A percentile compares a stretch with the other conserved stretches of the same genome.
These are phyloP conservation scores for Stephania japonica DNA, from an alignment of 164 flowering plant genomes.

Conservation along the genomic window DNA sequence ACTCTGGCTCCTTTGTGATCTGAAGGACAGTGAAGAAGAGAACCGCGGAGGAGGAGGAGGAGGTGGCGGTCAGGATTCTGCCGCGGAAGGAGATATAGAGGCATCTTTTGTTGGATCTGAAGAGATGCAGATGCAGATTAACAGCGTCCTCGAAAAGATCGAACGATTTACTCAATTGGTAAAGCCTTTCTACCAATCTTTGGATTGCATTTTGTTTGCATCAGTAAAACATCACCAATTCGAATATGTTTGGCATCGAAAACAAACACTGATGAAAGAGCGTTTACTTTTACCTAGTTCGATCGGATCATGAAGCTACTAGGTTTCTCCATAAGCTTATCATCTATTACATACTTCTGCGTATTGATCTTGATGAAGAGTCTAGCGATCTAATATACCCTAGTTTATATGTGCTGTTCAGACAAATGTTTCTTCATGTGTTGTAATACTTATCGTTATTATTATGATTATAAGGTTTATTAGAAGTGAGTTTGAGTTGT, in stretches of 20 bases:
- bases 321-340: background rate
- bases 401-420: background rate
- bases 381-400: background rate
- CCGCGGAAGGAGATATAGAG: constrained; percentile 36
- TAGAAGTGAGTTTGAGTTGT: background rate
- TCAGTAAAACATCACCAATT: background rate
- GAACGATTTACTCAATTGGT: constrained; percentile 69
- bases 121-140: constrained; percentile 55
- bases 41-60: constrained; percentile 15
- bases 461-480: no score
- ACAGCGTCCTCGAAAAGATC: constrained; percentile 57
- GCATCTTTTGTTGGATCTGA: constrained; percentile 45
- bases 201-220: no score
- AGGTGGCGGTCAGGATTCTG: constrained; percentile 15
- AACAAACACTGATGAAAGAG: no score
- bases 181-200: constrained; percentile 7
- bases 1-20: background rate
- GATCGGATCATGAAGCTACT: no score
- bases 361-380: background rate
- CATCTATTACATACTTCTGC: background rate
- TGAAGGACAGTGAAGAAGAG: constrained; percentile 36
- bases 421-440: background rate
- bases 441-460: background rate
- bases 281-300: no score
- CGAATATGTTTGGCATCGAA: no score